A percentile compares a stretch with the other conserved stretches of the same genome.
Conservation (phyloP, 2,329 filamentous ascomycete genomes). For the Graphiopsis chlorocephala region DNA sequence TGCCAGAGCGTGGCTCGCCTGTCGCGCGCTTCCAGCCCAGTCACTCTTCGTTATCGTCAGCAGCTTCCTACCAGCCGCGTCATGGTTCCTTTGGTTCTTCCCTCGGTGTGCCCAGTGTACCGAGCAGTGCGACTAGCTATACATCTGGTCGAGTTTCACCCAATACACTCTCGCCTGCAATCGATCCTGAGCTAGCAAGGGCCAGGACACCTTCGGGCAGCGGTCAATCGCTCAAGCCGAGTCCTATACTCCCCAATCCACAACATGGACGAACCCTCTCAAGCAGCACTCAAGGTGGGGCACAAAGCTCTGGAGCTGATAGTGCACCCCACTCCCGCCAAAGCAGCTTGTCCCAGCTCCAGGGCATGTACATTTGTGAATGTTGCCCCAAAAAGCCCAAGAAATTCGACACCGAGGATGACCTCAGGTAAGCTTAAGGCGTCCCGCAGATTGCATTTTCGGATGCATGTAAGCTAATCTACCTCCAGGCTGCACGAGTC, state of each 20-base stretch:
- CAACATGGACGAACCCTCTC: constrained; percentile 19
- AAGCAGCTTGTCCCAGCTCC: constrained; percentile 51
- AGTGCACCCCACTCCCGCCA: constrained; percentile 42
- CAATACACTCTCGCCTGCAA: constrained; percentile 56
- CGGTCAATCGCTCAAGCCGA: constrained; percentile 45
- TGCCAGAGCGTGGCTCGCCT: constrained; percentile 53
- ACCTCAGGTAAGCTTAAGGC: constrained; percentile 66
- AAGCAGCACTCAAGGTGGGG: constrained; percentile 33
- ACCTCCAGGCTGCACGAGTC: constrained; percentile 72
- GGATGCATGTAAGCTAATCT: not conserved
- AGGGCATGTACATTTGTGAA: constrained; percentile 72
- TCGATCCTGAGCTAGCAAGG: constrained; percentile 51
- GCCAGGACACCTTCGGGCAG: constrained; percentile 47
- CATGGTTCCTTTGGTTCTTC: constrained; percentile 64
- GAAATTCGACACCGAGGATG: constrained; percentile 82
- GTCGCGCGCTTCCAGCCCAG: constrained; percentile 15
- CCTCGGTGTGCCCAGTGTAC: constrained; percentile 54
- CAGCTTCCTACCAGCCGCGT: constrained; percentile 59
- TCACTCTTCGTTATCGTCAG: constrained; percentile 56
- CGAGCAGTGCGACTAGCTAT: constrained; percentile 65
- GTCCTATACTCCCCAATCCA: constrained; percentile 26
- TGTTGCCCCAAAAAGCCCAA: constrained; percentile 97
- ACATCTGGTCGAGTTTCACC: constrained; percentile 62
- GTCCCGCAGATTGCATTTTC: constrained; percentile 20
- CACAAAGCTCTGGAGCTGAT: constrained; percentile 24